Conservation (phyloP, 768 basidiomycete genomes). For the Austroboletus festivus region DNA sequence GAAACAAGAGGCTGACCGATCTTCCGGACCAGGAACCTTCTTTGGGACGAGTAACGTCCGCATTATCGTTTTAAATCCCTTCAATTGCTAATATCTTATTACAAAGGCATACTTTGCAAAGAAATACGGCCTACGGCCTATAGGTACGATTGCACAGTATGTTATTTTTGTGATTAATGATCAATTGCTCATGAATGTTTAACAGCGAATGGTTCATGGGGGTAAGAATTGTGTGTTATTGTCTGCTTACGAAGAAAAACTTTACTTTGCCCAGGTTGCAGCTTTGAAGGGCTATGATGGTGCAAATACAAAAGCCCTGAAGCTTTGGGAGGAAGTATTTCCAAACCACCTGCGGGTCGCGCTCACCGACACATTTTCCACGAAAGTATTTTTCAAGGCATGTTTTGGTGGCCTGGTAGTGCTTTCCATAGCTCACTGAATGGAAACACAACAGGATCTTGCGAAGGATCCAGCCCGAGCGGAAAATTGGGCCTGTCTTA, state of each 20-base stretch:
- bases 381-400: constrained; percentile 79
- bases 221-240: constrained; percentile 37
- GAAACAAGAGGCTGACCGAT: constrained; percentile 57
- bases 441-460: constrained; percentile 48
- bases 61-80: constrained; percentile 12
- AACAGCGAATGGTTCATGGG: constrained; percentile 90
- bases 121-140: constrained; percentile 59
- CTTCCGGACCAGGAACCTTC: constrained; percentile 44
- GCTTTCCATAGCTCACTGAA: not conserved
- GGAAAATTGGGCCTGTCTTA: constrained; percentile 71
- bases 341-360: constrained; percentile 60
- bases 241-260: too few species aligned
- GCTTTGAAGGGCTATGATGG: constrained; percentile 80
- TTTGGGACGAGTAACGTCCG: constrained; percentile 85
- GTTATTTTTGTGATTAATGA: constrained; percentile 27
- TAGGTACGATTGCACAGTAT: constrained; percentile 88
- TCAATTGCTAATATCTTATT: not conserved
- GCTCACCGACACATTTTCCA: constrained; percentile 94
- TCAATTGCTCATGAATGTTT: constrained; percentile 2
- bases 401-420: not conserved
- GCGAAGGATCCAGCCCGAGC: constrained; percentile 54
- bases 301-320: constrained; percentile 70
- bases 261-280: constrained; percentile 52
- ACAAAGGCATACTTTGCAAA: constrained; percentile 79
- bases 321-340: constrained; percentile 84